phyloP scores from a whole-genome alignment of 768 basidiomycete species.

The Kwoniella heveanensis region DNA sequence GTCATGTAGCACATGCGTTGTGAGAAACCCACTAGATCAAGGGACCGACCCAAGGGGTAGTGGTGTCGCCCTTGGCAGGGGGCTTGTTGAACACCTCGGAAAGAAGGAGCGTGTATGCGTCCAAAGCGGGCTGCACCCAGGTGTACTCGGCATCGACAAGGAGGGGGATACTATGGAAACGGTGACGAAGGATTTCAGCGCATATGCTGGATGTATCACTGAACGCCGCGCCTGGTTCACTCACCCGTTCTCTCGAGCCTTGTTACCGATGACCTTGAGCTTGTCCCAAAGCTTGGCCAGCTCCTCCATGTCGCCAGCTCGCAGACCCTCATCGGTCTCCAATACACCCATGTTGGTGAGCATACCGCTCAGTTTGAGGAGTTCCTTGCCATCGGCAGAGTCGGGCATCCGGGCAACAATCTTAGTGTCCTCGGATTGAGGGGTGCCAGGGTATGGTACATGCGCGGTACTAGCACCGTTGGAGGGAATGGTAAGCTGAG shows the following conservation, averaged over 20 bases:
- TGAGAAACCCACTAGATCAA: slow-evolving; percentile 41
- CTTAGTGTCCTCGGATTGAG: slow-evolving; percentile 58
- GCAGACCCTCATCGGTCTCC: slow-evolving; percentile 57
- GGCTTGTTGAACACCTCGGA: slow-evolving; percentile 73
- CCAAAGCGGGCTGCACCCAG: slow-evolving; percentile 72
- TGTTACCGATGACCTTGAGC: slow-evolving; percentile 67
- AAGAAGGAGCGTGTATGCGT: slow-evolving; percentile 72
- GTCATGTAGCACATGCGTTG: too few relatives aligned
- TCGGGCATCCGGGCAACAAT: slow-evolving; percentile 61
- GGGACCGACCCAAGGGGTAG: slow-evolving; percentile 28
- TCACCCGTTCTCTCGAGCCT: slow-evolving; percentile 60
- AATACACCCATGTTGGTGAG: slow-evolving; percentile 44
- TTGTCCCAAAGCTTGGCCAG: slow-evolving; percentile 67
- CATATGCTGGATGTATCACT: too few relatives aligned
- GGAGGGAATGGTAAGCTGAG: slow-evolving; percentile 34
- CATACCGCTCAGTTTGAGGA: slow-evolving; percentile 38
- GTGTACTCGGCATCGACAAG: slow-evolving; percentile 82
- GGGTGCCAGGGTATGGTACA: slow-evolving; percentile 42
- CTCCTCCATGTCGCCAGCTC: slow-evolving; percentile 64
- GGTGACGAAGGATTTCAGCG: too few relatives aligned
- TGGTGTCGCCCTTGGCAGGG: slow-evolving; percentile 21
- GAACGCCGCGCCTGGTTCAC: slow-evolving; percentile 8
- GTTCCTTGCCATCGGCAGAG: slow-evolving; percentile 16
- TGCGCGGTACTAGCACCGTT: slow-evolving; percentile 53
- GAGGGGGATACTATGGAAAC: slow-evolving; percentile 63